phyloP scores from a whole-genome alignment of 495 filamentous ascomycete genomes.

The Aspergillus nidulans region DNA sequence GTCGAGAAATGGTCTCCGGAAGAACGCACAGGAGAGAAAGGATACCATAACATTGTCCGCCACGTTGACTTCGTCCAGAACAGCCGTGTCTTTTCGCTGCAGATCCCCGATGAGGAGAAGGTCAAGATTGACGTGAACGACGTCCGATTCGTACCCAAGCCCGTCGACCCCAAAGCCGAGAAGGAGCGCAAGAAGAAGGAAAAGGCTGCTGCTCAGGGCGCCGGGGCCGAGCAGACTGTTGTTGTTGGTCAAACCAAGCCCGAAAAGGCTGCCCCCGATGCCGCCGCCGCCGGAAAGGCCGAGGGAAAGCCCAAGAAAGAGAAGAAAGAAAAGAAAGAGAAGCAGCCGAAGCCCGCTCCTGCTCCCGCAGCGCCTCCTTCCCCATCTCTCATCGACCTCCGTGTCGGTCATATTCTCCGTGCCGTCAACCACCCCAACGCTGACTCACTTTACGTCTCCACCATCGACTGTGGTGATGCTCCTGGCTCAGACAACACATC shows the following conservation, averaged over 20 bases:
- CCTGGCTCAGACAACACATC: constrained; percentile 80
- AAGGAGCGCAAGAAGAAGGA: constrained; percentile 87
- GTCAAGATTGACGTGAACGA: constrained; percentile 73
- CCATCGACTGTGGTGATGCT: constrained; percentile 91
- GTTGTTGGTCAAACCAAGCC: constrained; percentile 47
- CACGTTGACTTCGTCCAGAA: constrained; percentile 95
- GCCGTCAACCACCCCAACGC: constrained; percentile 93
- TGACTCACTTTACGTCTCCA: constrained; percentile 91
- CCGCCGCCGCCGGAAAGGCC: constrained; percentile 35
- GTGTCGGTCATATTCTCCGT: constrained; percentile 94
- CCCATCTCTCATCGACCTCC: constrained; percentile 84
- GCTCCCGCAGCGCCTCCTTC: constrained; percentile 66
- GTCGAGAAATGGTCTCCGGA: constrained; percentile 80
- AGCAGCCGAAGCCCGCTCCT: constrained; percentile 59
- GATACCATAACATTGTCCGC: constrained; percentile 87
- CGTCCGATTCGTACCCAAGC: constrained; percentile 75
- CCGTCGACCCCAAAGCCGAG: constrained; percentile 78
- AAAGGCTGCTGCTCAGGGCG: constrained; percentile 58
- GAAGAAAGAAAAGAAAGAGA: constrained; percentile 77
- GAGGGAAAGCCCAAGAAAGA: constrained; percentile 44
- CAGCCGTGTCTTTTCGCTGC: constrained; percentile 68
- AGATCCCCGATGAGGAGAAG: constrained; percentile 70
- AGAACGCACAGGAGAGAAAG: constrained; percentile 85
- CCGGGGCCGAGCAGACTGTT: constrained; percentile 36
- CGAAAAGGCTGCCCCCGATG: constrained; percentile 29